Conservation (phyloP, 148 eudicot species). For the Amaranthus cruentus region DNA sequence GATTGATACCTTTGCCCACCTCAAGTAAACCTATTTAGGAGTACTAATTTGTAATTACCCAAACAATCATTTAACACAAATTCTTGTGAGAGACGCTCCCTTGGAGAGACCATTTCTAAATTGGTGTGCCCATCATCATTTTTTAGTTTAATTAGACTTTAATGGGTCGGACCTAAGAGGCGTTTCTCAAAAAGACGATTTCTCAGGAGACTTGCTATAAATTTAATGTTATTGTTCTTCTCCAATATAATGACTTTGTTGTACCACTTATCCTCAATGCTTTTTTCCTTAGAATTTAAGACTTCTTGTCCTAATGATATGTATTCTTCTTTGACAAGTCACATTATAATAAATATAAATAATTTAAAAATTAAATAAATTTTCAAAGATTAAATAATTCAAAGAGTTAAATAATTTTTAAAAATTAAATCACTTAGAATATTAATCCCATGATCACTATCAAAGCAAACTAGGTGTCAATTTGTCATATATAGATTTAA, state of each 20-base stretch:
- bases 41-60: not conserved
- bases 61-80: not conserved
- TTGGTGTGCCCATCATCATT: too few relatives aligned
- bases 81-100: too few relatives aligned
- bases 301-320: not conserved
- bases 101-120: too few relatives aligned
- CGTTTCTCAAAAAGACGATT: too few relatives aligned
- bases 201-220: too few relatives aligned
- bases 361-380: not conserved
- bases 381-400: too few relatives aligned
- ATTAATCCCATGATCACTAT: not conserved
- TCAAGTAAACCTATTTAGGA: too few relatives aligned
- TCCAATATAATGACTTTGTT: conserved; percentile 3
- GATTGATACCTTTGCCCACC: too few relatives aligned
- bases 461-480: conserved; percentile 20
- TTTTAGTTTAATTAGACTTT: too few relatives aligned
- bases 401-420: too few relatives aligned
- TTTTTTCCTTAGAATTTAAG: conserved; percentile 2
- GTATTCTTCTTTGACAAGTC: not conserved
- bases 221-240: not conserved
- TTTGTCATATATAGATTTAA: conserved; percentile 20
- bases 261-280: not conserved
- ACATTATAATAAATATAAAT: not conserved
- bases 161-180: too few relatives aligned
- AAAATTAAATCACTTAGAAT: too few relatives aligned